These are phyloP conservation scores for Talaromyces sp. DNA, from an alignment of 2,329 filamentous ascomycete species.

Conservation along the genomic window DNA sequence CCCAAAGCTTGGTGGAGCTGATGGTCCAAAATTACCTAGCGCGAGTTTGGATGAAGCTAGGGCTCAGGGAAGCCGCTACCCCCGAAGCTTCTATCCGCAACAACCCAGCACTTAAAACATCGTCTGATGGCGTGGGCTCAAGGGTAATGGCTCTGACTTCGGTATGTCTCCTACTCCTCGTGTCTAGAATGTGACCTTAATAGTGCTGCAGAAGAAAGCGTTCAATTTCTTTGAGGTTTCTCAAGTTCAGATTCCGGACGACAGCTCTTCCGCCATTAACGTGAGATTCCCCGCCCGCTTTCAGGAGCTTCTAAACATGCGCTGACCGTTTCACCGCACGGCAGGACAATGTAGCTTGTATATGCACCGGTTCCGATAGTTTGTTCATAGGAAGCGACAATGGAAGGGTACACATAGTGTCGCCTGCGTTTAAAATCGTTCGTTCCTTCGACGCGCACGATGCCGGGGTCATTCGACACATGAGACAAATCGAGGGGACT, in stretches of 20 bases:
- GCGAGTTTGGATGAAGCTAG: not conserved
- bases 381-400: constrained; percentile 83
- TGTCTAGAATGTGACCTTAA: not conserved
- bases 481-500: constrained; percentile 86
- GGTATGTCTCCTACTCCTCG: constrained; percentile 26
- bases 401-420: constrained; percentile 83
- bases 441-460: constrained; percentile 86
- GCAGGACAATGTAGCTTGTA: constrained; percentile 68
- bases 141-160: constrained; percentile 44
- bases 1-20: not conserved
- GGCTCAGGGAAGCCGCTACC: constrained; percentile 1
- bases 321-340: constrained; percentile 13
- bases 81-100: constrained; percentile 12
- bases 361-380: constrained; percentile 82
- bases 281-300: constrained; percentile 48
- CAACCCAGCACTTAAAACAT: constrained; percentile 10
- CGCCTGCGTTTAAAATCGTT: constrained; percentile 79
- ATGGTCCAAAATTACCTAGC: not conserved
- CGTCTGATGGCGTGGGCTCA: constrained; percentile 30
- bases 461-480: constrained; percentile 70
- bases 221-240: constrained; percentile 99
- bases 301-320: constrained; percentile 6
- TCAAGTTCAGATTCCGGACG: constrained; percentile 74
- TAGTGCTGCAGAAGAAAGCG: constrained; percentile 75
- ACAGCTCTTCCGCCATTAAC: constrained; percentile 73